Percentiles rank a stretch among this genome's conserved stretches.
Conservation (phyloP, 1,139 yeast genomes). For the Saccharomyces hybrid region DNA sequence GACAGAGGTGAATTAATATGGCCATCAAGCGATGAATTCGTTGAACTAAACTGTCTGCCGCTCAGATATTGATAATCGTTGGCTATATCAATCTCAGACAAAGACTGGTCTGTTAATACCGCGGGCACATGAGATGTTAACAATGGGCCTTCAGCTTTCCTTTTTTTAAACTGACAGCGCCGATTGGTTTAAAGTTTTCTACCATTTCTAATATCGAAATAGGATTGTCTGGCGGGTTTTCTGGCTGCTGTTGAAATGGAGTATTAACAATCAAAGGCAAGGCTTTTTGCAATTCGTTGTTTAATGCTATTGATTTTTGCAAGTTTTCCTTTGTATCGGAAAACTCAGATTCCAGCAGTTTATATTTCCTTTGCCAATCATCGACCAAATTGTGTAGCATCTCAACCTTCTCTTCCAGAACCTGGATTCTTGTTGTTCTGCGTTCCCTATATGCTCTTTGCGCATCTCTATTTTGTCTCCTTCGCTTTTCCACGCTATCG, state of each 20-base stretch:
- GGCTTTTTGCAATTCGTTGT: background rate
- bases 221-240: background rate
- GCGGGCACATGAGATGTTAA: background rate
- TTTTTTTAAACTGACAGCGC: slow-evolving; percentile 50
- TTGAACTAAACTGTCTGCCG: background rate
- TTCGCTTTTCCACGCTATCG: slow-evolving; percentile 67
- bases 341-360: background rate
- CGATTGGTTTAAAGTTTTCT: slow-evolving; percentile 44
- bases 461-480: slow-evolving; percentile 93
- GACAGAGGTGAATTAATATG: background rate
- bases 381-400: slow-evolving; percentile 57
- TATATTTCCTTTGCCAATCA: slow-evolving; percentile 28
- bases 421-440: slow-evolving; percentile 38
- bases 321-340: slow-evolving; percentile 1
- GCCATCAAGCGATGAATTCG: background rate
- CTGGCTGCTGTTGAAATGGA: background rate
- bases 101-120: background rate
- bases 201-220: slow-evolving; percentile 32
- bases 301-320: background rate
- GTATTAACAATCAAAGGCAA: background rate
- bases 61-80: background rate
- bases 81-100: background rate
- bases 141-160: background rate
- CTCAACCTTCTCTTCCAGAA: slow-evolving; percentile 55
- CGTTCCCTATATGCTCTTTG: slow-evolving; percentile 68